Evolutionary conservation across 2,329 filamentous ascomycete genomes (phyloP).

Genomic region (Cadophora gregata): DNA sequence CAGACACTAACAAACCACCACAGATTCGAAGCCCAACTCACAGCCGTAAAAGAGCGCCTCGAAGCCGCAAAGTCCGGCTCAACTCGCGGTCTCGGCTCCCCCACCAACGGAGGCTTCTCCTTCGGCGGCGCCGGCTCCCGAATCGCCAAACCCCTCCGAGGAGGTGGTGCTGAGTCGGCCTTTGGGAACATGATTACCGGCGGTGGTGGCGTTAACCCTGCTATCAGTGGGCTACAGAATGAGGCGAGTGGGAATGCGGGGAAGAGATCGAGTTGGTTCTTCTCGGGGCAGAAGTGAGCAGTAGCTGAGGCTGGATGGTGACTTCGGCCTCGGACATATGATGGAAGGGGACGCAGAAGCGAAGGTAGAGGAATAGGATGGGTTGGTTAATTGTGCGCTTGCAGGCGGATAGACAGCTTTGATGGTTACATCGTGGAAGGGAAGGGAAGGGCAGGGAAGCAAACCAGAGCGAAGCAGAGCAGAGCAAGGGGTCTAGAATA

Average conservation of each 20-base stretch:
- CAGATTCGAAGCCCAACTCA: conserved; percentile 97
- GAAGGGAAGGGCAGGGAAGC: neutral
- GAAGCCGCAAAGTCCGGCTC: conserved; percentile 93
- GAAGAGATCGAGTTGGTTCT: conserved; percentile 46
- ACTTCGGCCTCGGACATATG: too few species aligned
- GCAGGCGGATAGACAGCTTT: neutral
- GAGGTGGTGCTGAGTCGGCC: conserved; percentile 57
- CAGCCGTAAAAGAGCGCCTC: conserved; percentile 95
- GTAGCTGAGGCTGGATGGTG: too few species aligned
- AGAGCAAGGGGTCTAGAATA: conserved; percentile 21
- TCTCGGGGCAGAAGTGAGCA: conserved; percentile 44
- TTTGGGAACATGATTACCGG: neutral
- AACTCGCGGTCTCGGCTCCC: conserved; percentile 78
- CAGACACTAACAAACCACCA: conserved; percentile 29
- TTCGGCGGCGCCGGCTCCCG: conserved; percentile 69
- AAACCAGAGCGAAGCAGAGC: neutral
- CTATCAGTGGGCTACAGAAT: conserved; percentile 64
- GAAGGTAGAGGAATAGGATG: neutral
- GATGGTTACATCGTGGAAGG: neutral
- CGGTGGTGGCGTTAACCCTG: conserved; percentile 52
- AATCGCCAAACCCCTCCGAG: conserved; percentile 72
- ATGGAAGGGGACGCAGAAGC: neutral
- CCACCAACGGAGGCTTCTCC: conserved; percentile 70
- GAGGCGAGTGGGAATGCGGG: conserved; percentile 46
- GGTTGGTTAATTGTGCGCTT: neutral